Evolutionary conservation across 768 basidiomycete species (phyloP).

Genomic region (Amyloporia xantha): DNA sequence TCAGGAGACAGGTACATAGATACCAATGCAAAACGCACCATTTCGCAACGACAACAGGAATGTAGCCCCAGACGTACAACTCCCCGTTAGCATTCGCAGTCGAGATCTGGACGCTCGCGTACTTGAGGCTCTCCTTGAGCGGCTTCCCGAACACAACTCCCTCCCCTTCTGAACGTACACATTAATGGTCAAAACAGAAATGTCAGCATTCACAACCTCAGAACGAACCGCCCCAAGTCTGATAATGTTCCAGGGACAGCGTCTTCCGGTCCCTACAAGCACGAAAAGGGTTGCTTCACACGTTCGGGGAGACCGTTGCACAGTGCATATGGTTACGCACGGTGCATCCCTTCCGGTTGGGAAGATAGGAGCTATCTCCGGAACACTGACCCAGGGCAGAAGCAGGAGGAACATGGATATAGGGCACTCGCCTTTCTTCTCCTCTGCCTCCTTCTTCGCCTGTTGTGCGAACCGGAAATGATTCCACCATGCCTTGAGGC

Average conservation of each 20-base stretch:
- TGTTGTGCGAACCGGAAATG: conserved; percentile 64
- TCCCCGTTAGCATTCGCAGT: conserved; percentile 80
- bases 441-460: conserved; percentile 49
- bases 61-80: conserved; percentile 87
- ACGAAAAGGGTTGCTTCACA: no score
- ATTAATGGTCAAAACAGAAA: no score
- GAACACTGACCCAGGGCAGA: no score
- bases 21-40: conserved; percentile 50
- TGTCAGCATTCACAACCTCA: not conserved
- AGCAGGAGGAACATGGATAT: no score
- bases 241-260: no score
- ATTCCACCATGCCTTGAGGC: conserved; percentile 77
- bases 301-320: no score
- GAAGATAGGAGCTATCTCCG: no score
- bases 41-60: conserved; percentile 96
- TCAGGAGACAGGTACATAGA: conserved; percentile 2
- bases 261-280: no score
- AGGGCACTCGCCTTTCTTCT: conserved; percentile 36
- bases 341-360: no score
- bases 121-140: conserved; percentile 74
- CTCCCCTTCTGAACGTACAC: conserved; percentile 15
- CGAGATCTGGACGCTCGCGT: conserved; percentile 90
- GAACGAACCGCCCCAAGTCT: no score
- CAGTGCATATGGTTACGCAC: no score
- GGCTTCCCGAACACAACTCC: conserved; percentile 79